Conservation (phyloP, 2,329 filamentous ascomycete species). For the Phyllosticta capitalensis region DNA sequence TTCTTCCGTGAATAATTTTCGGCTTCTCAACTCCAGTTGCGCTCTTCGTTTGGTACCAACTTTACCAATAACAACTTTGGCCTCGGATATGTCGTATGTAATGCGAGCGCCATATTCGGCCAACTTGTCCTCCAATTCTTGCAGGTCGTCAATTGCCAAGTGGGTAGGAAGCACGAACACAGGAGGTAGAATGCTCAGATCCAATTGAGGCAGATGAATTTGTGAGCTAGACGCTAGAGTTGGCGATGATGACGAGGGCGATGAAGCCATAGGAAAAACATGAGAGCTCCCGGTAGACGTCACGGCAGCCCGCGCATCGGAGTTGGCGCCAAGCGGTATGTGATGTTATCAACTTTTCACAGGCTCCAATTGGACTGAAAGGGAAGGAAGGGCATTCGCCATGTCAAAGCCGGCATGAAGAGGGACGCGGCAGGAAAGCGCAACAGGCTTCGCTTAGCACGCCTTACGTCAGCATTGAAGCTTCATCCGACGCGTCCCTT, state of each 20-base stretch:
- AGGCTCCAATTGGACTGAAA: too few relatives aligned
- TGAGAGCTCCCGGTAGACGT: not conserved
- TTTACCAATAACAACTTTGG: constrained; percentile 64
- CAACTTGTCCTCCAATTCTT: constrained; percentile 55
- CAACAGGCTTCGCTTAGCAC: not conserved
- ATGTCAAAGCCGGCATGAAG: too few relatives aligned
- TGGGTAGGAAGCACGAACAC: constrained; percentile 68
- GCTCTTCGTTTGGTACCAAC: constrained; percentile 61
- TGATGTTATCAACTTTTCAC: too few relatives aligned
- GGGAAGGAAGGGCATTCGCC: not conserved
- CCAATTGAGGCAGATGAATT: constrained; percentile 16
- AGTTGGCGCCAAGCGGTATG: not conserved
- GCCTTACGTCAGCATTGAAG: not conserved
- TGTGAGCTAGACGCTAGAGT: not conserved
- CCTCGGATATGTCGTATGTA: constrained; percentile 63
- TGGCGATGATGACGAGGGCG: not conserved
- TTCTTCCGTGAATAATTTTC: constrained; percentile 52
- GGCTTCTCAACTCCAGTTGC: constrained; percentile 64
- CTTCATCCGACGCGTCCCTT: not conserved
- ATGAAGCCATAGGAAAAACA: not conserved
- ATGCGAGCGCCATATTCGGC: constrained; percentile 45
- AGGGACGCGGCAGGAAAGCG: not conserved
- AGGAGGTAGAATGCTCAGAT: constrained; percentile 44
- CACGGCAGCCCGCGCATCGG: not conserved
- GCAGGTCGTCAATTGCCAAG: constrained; percentile 53